phyloP scores from a whole-genome alignment of 2,329 filamentous ascomycete species.

The Fusarium virguliforme region DNA sequence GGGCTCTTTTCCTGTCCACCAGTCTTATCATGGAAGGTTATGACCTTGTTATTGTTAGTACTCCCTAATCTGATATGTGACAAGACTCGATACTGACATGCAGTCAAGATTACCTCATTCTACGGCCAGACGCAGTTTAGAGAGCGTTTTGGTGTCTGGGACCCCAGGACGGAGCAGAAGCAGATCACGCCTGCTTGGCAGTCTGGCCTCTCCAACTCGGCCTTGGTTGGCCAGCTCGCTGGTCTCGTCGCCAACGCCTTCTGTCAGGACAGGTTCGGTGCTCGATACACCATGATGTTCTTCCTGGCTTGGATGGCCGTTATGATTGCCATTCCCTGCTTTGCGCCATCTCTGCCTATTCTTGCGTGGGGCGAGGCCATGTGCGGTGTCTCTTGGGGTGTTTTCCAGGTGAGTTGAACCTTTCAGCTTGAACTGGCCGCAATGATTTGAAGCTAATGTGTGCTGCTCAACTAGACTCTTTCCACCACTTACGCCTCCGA shows the following conservation, averaged over 20 bases:
- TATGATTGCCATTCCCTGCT: conserved; percentile 42
- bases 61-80: background rate
- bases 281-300: conserved; percentile 41
- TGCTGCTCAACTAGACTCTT: conserved; percentile 53
- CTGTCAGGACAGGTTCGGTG: conserved; percentile 58
- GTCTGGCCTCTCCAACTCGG: conserved; percentile 62
- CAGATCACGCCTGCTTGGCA: conserved; percentile 64
- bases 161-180: conserved; percentile 50
- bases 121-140: conserved; percentile 39
- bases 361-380: conserved; percentile 55
- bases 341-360: conserved; percentile 56
- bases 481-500: conserved; percentile 63
- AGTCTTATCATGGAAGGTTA: conserved; percentile 53
- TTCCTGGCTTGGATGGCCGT: conserved; percentile 37
- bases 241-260: conserved; percentile 62
- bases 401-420: conserved; percentile 43
- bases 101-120: conserved; percentile 26
- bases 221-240: conserved; percentile 61
- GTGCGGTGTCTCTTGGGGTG: conserved; percentile 58
- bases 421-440: background rate
- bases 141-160: conserved; percentile 32
- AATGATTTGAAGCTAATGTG: background rate
- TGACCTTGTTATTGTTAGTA: conserved; percentile 57
- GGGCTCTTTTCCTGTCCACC: conserved; percentile 51
- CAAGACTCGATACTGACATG: background rate